These are phyloP conservation scores for Rhinocladiella similis DNA, from an alignment of 2,329 filamentous ascomycete genomes.

Conservation along the genomic window DNA sequence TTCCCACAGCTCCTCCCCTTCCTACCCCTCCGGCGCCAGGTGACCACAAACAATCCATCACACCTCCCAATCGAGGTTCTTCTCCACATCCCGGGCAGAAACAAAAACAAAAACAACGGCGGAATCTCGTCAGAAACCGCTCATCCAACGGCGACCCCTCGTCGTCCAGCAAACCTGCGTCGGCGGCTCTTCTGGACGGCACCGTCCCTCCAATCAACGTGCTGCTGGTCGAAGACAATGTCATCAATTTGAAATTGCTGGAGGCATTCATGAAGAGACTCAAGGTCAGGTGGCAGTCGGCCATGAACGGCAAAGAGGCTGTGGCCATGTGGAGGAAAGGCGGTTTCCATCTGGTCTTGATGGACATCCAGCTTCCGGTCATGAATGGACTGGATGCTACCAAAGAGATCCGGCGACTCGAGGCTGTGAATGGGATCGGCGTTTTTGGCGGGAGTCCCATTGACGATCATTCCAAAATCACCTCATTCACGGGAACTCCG, in stretches of 20 bases:
- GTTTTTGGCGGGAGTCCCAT: conserved; percentile 59
- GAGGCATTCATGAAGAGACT: conserved; percentile 95
- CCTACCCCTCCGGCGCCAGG: conserved; percentile 53
- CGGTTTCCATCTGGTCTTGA: conserved; percentile 92
- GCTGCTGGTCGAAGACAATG: conserved; percentile 96
- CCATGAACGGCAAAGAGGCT: conserved; percentile 90
- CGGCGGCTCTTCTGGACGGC: conserved; percentile 69
- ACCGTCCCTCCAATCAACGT: conserved; percentile 95
- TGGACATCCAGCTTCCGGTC: conserved; percentile 97
- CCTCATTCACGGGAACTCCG: conserved; percentile 11
- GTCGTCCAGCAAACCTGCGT: conserved; percentile 41
- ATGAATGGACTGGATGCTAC: conserved; percentile 96
- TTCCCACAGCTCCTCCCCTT: conserved; percentile 50
- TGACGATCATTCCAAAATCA: conserved; percentile 14
- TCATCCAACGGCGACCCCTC: conserved; percentile 33
- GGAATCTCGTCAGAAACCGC: conserved; percentile 41
- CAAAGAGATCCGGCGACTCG: conserved; percentile 86
- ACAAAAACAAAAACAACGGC: conserved; percentile 50
- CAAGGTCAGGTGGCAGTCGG: conserved; percentile 96
- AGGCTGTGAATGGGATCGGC: conserved; percentile 87
- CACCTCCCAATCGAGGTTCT: conserved; percentile 50
- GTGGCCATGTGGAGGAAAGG: conserved; percentile 90
- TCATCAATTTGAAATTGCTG: conserved; percentile 90
- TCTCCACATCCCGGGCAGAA: conserved; percentile 48
- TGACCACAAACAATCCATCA: conserved; percentile 45